Conservation (phyloP, 108 stramenopile species). For the Cyclostephanos invisitatus region DNA sequence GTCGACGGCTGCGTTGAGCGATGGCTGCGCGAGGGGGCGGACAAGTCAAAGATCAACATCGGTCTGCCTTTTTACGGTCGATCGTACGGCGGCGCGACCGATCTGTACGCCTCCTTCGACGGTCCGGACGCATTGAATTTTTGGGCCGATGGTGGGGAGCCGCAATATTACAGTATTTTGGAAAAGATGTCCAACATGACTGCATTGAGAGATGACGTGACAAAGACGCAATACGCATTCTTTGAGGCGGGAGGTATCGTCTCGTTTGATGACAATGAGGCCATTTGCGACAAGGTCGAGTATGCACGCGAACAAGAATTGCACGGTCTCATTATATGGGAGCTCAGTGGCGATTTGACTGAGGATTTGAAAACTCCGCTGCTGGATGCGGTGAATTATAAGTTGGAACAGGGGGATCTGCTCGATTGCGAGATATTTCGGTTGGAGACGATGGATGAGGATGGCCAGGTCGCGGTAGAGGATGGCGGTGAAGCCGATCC, state of each 20-base stretch:
- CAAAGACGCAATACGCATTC: slow-evolving; percentile 48
- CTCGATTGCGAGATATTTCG: slow-evolving; percentile 36
- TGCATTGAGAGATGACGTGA: slow-evolving; percentile 44
- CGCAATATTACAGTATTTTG: slow-evolving; percentile 45
- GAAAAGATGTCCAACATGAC: slow-evolving; percentile 45
- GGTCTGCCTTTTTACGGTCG: slow-evolving; percentile 47
- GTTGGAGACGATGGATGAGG: slow-evolving; percentile 31
- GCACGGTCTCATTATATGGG: slow-evolving; percentile 41
- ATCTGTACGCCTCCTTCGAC: slow-evolving; percentile 30
- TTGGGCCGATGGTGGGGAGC: slow-evolving; percentile 39
- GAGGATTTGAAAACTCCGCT: slow-evolving; percentile 42
- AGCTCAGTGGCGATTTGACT: slow-evolving; percentile 43
- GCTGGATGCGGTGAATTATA: slow-evolving; percentile 47
- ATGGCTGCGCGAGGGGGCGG: slow-evolving; percentile 42
- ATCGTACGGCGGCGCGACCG: slow-evolving; percentile 26
- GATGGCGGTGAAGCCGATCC: slow-evolving; percentile 19
- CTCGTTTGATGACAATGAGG: slow-evolving; percentile 47
- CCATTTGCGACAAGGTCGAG: slow-evolving; percentile 50
- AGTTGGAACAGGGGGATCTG: slow-evolving; percentile 36
- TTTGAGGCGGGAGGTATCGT: slow-evolving; percentile 44
- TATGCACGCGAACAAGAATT: slow-evolving; percentile 31
- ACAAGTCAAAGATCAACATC: slow-evolving; percentile 34
- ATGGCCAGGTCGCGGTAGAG: slow-evolving; percentile 27
- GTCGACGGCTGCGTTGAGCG: slow-evolving; percentile 47
- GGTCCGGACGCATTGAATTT: slow-evolving; percentile 39